phyloP scores from a whole-genome alignment of 805 yeast species.

The Wickerhamiella kazuoi region DNA sequence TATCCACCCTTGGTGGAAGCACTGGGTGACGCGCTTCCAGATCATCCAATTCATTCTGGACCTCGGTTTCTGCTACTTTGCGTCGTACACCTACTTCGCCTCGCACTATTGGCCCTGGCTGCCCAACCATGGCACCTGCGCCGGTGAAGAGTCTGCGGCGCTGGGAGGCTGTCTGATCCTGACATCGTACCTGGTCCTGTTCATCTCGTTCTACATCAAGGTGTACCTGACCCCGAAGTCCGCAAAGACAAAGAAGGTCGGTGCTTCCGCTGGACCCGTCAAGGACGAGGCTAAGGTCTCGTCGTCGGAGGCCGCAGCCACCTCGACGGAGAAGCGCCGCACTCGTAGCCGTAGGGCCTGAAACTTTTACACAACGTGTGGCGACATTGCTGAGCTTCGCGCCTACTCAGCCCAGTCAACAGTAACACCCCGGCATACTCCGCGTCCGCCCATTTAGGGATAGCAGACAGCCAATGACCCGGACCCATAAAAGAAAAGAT shows the following conservation, averaged over 20 bases:
- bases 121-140: slow-evolving; percentile 72
- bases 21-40: slow-evolving; percentile 95
- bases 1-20: slow-evolving; percentile 97
- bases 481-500: not conserved
- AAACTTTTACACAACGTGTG: too few relatives aligned
- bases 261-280: slow-evolving; percentile 1
- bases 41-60: slow-evolving; percentile 85
- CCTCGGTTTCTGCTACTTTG: slow-evolving; percentile 78
- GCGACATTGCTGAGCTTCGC: too few relatives aligned
- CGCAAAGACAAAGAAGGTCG: slow-evolving; percentile 9
- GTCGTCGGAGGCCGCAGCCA: slow-evolving; percentile 1
- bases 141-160: slow-evolving; percentile 89
- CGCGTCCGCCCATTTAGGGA: not conserved
- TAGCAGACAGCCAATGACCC: not conserved
- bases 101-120: slow-evolving; percentile 43
- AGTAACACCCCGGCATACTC: too few relatives aligned
- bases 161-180: slow-evolving; percentile 75
- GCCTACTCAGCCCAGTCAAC: too few relatives aligned
- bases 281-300: slow-evolving; percentile 1
- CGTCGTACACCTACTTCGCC: slow-evolving; percentile 81
- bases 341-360: slow-evolving; percentile 3
- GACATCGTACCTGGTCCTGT: slow-evolving; percentile 73
- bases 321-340: slow-evolving; percentile 1
- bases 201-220: slow-evolving; percentile 81
- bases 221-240: slow-evolving; percentile 40